Evolutionary conservation across 1,139 yeast genomes (phyloP), one percentile per base, ranked within the genome.

Genomic region (Geotrichum macrosporum): DNA sequence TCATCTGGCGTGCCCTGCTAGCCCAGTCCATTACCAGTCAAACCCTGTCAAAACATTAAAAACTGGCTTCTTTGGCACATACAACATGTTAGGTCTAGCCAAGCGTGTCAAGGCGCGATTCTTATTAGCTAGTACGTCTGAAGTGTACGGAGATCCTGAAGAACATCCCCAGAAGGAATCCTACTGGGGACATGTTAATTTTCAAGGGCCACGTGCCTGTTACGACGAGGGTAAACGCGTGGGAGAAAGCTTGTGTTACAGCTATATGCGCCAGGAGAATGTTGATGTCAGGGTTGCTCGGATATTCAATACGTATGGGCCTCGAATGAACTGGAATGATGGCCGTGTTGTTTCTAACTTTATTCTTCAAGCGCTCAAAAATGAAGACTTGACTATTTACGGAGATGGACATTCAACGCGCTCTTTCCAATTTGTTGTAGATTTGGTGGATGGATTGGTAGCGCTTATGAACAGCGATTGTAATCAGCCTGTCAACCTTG

Each of bases 201-300:
- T 50, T 30, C 56, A 48, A 26, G 62, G 62, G 4, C 62, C 62
- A 2, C 44, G 62, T n/a, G 55, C 62, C 15, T 58, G 62, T 49
- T 58, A 58, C 48, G 62, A 58, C 44, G 62, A 58, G 41, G 60
- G 60, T 19, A 58, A 58, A 46, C 53, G 62, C 6, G 61, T 57
- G 9, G 56, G 61, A 3, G 62, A 58, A 50, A 54, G 60, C 2
- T 44, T 58, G 39, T 56, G 61, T 9, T 58, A 58, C 46, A 52
- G 59, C 16, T 58, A 57, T 37, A 41, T 41, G 37, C 50, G 54
- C 13, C 61, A 57, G 34, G 60, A 57, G 8, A 51, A 51, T 3
- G 60, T 57, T 8, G 61, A 58, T 18, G 55, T 58, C 3, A 51
- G 62, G 4, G 58, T 58, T 5, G 62, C 62, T 2, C 51, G 62